phyloP scores from a whole-genome alignment of 148 eudicot genomes.

The Nepenthes mirabilis region DNA sequence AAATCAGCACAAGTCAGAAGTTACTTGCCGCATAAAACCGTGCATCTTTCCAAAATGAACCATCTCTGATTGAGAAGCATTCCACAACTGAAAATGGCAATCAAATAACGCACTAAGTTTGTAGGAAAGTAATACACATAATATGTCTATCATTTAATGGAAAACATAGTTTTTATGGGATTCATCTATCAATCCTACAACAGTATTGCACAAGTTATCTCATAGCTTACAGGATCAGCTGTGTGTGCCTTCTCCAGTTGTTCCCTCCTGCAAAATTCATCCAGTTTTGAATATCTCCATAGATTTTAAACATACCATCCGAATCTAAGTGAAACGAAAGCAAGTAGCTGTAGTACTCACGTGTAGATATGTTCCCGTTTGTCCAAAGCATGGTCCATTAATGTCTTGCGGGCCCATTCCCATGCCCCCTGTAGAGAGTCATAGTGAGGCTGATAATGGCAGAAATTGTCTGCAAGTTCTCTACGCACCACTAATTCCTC shows the following conservation, averaged over 20 bases:
- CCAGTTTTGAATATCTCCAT: background rate
- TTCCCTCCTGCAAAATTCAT: conserved; percentile 49
- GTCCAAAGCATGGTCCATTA: conserved; percentile 86
- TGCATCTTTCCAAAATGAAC: conserved; percentile 92
- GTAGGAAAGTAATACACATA: too few relatives aligned
- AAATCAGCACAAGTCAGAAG: conserved; percentile 1
- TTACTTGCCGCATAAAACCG: conserved; percentile 92
- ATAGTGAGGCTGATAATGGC: conserved; percentile 88
- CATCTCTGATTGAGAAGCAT: conserved; percentile 98
- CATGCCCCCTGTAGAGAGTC: conserved; percentile 90
- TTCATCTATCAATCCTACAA: background rate
- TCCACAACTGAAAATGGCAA: conserved; percentile 74
- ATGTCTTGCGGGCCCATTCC: conserved; percentile 94
- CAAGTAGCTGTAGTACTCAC: conserved; percentile 32
- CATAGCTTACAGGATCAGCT: conserved; percentile 70
- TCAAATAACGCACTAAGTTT: background rate
- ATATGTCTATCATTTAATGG: background rate
- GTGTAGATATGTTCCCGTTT: conserved; percentile 79
- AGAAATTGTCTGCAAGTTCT: conserved; percentile 92
- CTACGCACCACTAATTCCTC: conserved; percentile 92
- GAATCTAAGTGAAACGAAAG: background rate
- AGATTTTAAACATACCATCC: background rate
- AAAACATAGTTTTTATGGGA: background rate
- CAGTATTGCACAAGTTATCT: too few relatives aligned
- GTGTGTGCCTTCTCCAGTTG: conserved; percentile 97